A percentile compares a stretch with the other conserved stretches of the same genome.
Conservation (phyloP, 257 asterid genomes). For the Fraxinus cuspidata region DNA sequence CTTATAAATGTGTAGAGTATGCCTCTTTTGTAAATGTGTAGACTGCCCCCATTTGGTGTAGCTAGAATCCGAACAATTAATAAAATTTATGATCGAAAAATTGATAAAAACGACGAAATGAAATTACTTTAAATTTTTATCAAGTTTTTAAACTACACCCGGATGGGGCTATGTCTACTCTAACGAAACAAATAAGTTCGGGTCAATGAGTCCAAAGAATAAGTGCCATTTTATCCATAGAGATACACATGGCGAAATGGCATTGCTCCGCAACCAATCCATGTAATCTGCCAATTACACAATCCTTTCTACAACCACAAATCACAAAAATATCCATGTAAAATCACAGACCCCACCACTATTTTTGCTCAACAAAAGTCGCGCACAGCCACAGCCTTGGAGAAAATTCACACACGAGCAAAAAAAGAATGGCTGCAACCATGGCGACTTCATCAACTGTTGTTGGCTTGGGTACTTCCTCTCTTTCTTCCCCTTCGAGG, state of each 20-base stretch:
- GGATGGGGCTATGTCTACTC: no score
- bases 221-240: slow-evolving; percentile 51
- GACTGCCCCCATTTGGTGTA: no score
- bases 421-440: slow-evolving; percentile 56
- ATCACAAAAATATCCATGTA: slow-evolving; percentile 11
- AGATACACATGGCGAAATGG: slow-evolving; percentile 61
- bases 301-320: slow-evolving; percentile 48
- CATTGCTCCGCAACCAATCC: slow-evolving; percentile 44
- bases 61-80: no score
- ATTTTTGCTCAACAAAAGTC: slow-evolving; percentile 21
- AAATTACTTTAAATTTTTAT: no score
- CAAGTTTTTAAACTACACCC: no score
- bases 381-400: slow-evolving; percentile 3
- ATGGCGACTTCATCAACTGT: slow-evolving; percentile 70
- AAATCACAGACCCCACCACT: slow-evolving; percentile 29
- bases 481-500: slow-evolving; percentile 34
- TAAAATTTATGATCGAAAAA: no score
- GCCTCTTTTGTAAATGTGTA: no score
- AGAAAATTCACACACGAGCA: background rate
- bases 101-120: no score
- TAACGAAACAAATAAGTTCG: no score
- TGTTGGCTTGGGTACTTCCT: slow-evolving; percentile 64
- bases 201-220: background rate
- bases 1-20: no score
- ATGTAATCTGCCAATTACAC: slow-evolving; percentile 33